These are phyloP conservation scores for Penicillium samsonianum DNA, from an alignment of 495 filamentous ascomycete genomes.

Conservation along the genomic window DNA sequence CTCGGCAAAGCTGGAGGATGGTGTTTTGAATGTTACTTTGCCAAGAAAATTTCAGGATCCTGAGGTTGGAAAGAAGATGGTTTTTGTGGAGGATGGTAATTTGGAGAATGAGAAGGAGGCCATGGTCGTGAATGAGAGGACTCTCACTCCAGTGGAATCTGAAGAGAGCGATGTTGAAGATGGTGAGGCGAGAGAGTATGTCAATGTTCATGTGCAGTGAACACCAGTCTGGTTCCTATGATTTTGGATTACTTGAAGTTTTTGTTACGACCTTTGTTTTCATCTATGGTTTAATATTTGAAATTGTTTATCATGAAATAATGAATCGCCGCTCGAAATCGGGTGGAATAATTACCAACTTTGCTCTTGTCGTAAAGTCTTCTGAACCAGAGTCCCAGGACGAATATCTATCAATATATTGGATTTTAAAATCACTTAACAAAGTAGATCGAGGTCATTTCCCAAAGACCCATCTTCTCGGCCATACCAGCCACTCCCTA, in stretches of 20 bases:
- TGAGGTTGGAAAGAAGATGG: conserved; percentile 27
- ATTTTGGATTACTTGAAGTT: background rate
- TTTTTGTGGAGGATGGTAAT: conserved; percentile 25
- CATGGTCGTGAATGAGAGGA: conserved; percentile 21
- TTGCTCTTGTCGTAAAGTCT: background rate
- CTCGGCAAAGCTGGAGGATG: conserved; percentile 70
- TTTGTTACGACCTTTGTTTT: no score
- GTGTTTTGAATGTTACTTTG: conserved; percentile 65
- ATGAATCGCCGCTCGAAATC: background rate
- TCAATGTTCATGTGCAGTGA: conserved; percentile 34
- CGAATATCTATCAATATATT: background rate
- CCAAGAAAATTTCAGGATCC: conserved; percentile 60
- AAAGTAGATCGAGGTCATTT: background rate
- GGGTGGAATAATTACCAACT: background rate
- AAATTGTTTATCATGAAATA: background rate
- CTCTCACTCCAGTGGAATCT: conserved; percentile 25
- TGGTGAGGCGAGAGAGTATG: conserved; percentile 33
- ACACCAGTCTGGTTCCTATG: background rate
- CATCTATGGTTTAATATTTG: background rate
- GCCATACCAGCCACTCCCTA: conserved; percentile 29
- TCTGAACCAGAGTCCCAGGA: background rate
- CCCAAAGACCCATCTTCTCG: conserved; percentile 22
- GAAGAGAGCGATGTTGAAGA: conserved; percentile 28
- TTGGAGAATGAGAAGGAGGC: conserved; percentile 23
- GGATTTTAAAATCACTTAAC: background rate